Conservation (phyloP, 176 grass and related monocot species). For the Zoysia pacifica region DNA sequence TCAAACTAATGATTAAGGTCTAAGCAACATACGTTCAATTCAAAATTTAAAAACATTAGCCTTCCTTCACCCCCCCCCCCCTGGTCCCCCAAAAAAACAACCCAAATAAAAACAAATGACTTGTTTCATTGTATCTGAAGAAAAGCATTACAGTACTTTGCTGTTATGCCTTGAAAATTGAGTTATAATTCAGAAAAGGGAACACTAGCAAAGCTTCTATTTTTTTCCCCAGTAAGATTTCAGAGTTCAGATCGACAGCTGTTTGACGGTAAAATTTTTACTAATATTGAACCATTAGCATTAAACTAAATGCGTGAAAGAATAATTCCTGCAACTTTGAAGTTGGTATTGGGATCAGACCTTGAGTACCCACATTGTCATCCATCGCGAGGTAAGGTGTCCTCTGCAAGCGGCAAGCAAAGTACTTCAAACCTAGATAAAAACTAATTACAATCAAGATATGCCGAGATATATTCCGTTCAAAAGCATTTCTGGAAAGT, state of each 20-base stretch:
- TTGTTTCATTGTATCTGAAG: background rate
- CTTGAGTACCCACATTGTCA: slow-evolving; percentile 65
- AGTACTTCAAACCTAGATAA: slow-evolving; percentile 53
- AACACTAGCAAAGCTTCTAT: background rate
- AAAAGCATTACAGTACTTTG: background rate
- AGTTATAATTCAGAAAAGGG: slow-evolving; percentile 14
- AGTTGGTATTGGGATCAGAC: slow-evolving; percentile 68
- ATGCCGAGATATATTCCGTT: slow-evolving; percentile 51
- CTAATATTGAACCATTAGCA: slow-evolving; percentile 28
- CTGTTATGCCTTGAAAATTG: slow-evolving; percentile 10
- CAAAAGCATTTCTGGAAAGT: slow-evolving; percentile 44
- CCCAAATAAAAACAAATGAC: background rate
- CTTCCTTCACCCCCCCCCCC: background rate
- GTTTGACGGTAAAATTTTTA: slow-evolving; percentile 26
- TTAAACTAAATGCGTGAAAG: slow-evolving; percentile 38
- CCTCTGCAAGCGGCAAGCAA: slow-evolving; percentile 58
- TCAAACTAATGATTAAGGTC: no score
- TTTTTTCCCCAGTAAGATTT: background rate
- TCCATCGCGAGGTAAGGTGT: slow-evolving; percentile 46
- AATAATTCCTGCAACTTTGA: slow-evolving; percentile 53
- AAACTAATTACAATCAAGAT: slow-evolving; percentile 49
- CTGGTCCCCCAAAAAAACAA: no score
- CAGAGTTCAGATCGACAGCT: slow-evolving; percentile 5
- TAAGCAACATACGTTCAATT: background rate
- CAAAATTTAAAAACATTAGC: background rate